Evolutionary conservation across 306 rosid genomes (phyloP), one percentile per base, ranked within the genome.

Genomic region (Senna tora): DNA sequence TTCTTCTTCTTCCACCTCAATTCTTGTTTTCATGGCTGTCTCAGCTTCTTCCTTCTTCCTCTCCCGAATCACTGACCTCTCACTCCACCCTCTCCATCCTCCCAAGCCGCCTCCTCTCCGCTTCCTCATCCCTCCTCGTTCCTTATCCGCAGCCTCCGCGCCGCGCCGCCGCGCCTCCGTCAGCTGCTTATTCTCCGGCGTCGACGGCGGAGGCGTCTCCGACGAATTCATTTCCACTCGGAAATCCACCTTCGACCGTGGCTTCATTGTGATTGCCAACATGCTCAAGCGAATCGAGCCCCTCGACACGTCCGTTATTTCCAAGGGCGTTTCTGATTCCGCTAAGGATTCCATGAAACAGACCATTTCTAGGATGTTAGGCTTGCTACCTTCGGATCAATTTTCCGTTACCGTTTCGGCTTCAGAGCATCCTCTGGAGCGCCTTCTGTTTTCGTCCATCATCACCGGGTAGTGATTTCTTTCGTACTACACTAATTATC

Each of bases 311-410:
- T 82, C 96, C 80, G 96, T 85, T 43, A 88, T 95, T 71, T 88
- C 97, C 47, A 83, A 89, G 67, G 99, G 96, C 17, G 93, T 91
- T 8, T 89, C 97, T 5, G 91, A 88, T 46, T 59, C 87, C 4
- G 90, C 99, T 7, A 85, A 75, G 81, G 96, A 91, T 66, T 91
- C 97, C 47, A 95, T 95, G 97, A 94, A 91, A 78, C 91, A 91
- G 75, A 95, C 99, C n/a, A 91, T 95, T 58, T 95, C 97, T 16
- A 85, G 96, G 8, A 95, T 91, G 97, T 86, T 95, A 4, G 99
- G 99, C 0, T 67, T 94, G 76, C 87, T 94, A 2, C 99, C 97
- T 13, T 94, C 99, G 28, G 93, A 91, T 69, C 97, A 89, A 36
- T 94, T 94, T 81, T 45, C 92, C 41, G 97, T 94, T 36, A 89